These are phyloP conservation scores for Mortierella claussenii DNA, from an alignment of 192 early-diverging fungal species.

Conservation along the genomic window DNA sequence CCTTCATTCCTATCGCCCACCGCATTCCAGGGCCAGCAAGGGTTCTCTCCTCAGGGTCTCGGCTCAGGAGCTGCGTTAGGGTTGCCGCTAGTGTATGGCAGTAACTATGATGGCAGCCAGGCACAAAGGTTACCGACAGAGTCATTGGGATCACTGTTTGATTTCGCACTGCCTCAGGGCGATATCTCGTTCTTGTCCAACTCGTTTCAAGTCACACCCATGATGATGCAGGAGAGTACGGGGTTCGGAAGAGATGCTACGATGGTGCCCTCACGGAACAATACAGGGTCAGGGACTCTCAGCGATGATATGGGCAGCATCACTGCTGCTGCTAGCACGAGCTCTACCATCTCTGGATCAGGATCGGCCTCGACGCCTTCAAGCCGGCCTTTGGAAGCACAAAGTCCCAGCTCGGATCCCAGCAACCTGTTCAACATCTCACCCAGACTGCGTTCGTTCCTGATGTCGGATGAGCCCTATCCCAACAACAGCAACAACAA, in stretches of 20 bases:
- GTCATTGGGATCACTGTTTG: constrained; percentile 38
- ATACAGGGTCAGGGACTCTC: neutral
- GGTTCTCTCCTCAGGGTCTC: neutral
- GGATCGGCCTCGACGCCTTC: constrained; percentile 3
- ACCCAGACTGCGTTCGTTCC: constrained; percentile 24
- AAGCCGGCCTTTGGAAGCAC: constrained; percentile 8
- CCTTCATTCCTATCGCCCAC: constrained; percentile 9
- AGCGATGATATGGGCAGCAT: constrained; percentile 9
- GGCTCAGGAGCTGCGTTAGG: constrained; percentile 11
- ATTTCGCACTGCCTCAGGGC: constrained; percentile 38
- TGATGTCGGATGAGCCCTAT: constrained; percentile 38
- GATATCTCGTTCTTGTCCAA: constrained; percentile 48
- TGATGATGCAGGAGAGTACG: constrained; percentile 38
- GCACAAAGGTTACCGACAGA: constrained; percentile 31
- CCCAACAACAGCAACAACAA: neutral
- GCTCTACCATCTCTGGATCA: neutral
- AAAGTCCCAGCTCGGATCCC: constrained; percentile 20
- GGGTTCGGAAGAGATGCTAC: no score
- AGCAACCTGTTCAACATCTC: constrained; percentile 36
- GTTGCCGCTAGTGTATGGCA: constrained; percentile 39
- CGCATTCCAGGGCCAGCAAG: constrained; percentile 7
- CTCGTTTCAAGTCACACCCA: constrained; percentile 41
- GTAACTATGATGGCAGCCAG: constrained; percentile 31
- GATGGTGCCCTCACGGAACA: no score
- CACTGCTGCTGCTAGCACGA: neutral